Base-by-base conservation (phyloP, 305 asterid genomes). In the Solanum hybrid region DNA sequence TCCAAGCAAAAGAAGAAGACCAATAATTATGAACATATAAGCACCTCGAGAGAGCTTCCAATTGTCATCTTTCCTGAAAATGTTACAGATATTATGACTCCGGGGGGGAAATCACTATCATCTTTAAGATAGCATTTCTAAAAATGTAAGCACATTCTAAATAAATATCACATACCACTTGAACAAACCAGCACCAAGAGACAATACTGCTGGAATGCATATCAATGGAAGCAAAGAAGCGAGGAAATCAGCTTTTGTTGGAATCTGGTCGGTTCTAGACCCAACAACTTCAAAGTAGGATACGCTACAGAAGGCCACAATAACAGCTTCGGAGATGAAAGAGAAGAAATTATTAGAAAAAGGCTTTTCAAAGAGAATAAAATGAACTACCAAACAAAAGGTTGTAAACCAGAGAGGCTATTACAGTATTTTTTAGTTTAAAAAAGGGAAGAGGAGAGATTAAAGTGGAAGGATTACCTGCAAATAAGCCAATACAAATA, bases 21-120 rank as follows among this genome's bases (percentile, higher is more conserved):
- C 99, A 89, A 94, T 92, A 81, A 89, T 90, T 87, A 96, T 94
- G 91, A 97, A 97, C 72, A 95, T 89, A 89, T 95, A 96, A 90
- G 98, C 98, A 90, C 99, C 99, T 89, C 93, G 95, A 77, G 95
- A 95, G 90, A 98, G 96, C 92, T 94, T 97, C 99, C 99, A 98
- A 93, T 95, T 93, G 91, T 98, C 99, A 92, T 98, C 99, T 94
- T 95, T 98, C 99, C 99, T 98, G 97, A 90, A 93, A 42, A 92
- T 80, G 90, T 84, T 90, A 87, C 87, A 24, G 69, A 66, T 26
- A 73, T 40, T 45, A 87, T 22, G 36, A 87, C 77, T 77, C 88
- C 78, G 79, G 89, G 6, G 35, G 75, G 75, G 27, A 87, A 29
- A 73, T 37, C 84, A 66, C 86, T 72, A 89, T 89, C 69, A 64